Percentiles rank a stretch among this genome's conserved stretches.
phyloP scores from a whole-genome alignment of 2,329 filamentous ascomycete species.

The Fusarium fracticaudum region DNA sequence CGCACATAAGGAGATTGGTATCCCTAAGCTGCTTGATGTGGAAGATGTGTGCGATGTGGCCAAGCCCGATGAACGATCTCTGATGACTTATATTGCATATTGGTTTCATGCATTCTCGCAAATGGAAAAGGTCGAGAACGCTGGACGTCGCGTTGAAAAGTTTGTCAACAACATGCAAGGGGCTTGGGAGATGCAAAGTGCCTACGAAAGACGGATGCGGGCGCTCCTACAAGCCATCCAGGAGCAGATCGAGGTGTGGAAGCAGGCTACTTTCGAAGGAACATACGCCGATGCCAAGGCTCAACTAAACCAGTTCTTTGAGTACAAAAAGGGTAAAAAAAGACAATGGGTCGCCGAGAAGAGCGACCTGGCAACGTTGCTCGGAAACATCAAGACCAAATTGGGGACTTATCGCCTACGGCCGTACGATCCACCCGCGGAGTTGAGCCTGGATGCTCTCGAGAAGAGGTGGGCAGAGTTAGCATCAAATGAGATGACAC shows the following conservation, averaged over 20 bases:
- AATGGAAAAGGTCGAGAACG: slow-evolving; percentile 98
- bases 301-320: slow-evolving; percentile 81
- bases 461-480: slow-evolving; percentile 84
- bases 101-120: slow-evolving; percentile 99
- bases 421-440: slow-evolving; percentile 88
- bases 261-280: slow-evolving; percentile 83
- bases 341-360: slow-evolving; percentile 97
- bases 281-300: slow-evolving; percentile 93
- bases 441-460: slow-evolving; percentile 82
- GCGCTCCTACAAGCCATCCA: slow-evolving; percentile 80
- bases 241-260: slow-evolving; percentile 79
- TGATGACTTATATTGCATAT: slow-evolving; percentile 99
- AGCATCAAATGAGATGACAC: slow-evolving; percentile 84
- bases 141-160: slow-evolving; percentile 94
- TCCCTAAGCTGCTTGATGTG: slow-evolving; percentile 93
- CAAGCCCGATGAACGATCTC: slow-evolving; percentile 92
- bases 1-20: slow-evolving; percentile 94
- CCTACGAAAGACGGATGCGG: slow-evolving; percentile 90
- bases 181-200: slow-evolving; percentile 99
- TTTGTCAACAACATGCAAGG: slow-evolving; percentile 99
- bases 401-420: slow-evolving; percentile 91
- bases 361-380: slow-evolving; percentile 88
- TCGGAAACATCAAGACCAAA: slow-evolving; percentile 99
- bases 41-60: slow-evolving; percentile 98
- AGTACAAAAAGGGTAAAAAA: slow-evolving; percentile 92